Base-by-base conservation (phyloP, 495 filamentous ascomycete genomes). In the Staphylotrichum longicolle region DNA sequence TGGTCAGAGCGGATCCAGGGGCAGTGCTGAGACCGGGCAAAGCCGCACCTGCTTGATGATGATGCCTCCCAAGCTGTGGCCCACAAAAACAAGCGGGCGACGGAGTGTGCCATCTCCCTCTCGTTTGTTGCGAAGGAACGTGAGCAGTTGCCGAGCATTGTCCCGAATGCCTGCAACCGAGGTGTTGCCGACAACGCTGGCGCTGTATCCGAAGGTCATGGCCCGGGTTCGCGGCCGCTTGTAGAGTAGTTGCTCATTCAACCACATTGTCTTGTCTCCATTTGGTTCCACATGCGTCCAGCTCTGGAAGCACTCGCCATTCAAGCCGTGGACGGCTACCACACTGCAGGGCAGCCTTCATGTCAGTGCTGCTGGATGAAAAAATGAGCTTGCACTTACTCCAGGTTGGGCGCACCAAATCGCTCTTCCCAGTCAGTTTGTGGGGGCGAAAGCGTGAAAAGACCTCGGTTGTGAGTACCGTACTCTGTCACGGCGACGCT, bases 121-220 rank as follows among this genome's bases (percentile, higher is more conserved):
- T 8, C 58, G 58, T 20, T 8, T 35, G 14, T 63, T 37, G 47
- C 41, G 41, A 20, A 63, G 42, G 20, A 9, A 6, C 2, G 42
- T 14, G n/a, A 63, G 49, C n/a, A 63, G 41, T 1, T 14, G 42
- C 3, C 41, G n/a, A 2, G 61, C 55, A 34, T 49, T 59, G 3
- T 54, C 81, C 50, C 83, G 79, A 41, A 89, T 78, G 33, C 80
- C 80, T 60, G 84, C 83, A 32, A 78, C 81, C 2, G 61, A 54
- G 4, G 48, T 63, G 49, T 50, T 80, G 54, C 82, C 83, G 0
- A 87, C 7, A 3, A 50, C 49, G 7, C 15, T 58, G 15, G 72
- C 68, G 71, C 78, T 72, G 68, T 81, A 82, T 7, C 79, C 79
- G 73, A 77, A 83, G 47, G 64, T 76, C 58, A 75, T 64, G 47